These are phyloP conservation scores for Rutidosis leptorrhynchoides DNA, from an alignment of 129 eudicot genomes.

Conservation along the genomic window DNA sequence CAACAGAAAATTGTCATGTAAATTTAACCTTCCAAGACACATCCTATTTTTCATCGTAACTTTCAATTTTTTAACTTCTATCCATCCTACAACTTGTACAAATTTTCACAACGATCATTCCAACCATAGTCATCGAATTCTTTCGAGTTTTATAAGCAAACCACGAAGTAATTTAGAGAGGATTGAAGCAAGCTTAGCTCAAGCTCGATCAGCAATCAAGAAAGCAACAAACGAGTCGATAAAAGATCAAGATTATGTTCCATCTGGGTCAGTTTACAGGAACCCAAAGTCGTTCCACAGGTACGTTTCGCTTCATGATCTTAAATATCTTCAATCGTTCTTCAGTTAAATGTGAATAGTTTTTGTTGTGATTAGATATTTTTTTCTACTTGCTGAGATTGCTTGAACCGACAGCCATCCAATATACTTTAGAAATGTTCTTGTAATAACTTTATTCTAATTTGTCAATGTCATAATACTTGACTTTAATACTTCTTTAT, in stretches of 20 bases:
- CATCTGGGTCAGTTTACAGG: conserved; percentile 73
- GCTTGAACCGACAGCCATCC: conserved; percentile 15
- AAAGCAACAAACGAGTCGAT: conserved; percentile 15
- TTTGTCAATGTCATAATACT: background rate
- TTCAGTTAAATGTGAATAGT: background rate
- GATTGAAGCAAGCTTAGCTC: conserved; percentile 33
- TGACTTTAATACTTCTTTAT: background rate
- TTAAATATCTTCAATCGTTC: background rate
- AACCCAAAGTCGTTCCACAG: conserved; percentile 64
- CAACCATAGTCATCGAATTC: background rate
- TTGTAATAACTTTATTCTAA: background rate
- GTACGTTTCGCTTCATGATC: conserved; percentile 25
- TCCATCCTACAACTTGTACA: conserved; percentile 3
- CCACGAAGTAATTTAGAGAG: conserved; percentile 15
- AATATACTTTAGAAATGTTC: conserved; percentile 14
- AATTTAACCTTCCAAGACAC: background rate
- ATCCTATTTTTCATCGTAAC: background rate
- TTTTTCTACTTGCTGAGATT: background rate
- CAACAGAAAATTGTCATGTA: background rate
- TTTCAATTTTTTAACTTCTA: background rate
- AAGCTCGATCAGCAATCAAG: conserved; percentile 46
- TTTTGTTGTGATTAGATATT: background rate
- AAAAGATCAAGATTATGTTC: conserved; percentile 54
- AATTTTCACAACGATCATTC: background rate
- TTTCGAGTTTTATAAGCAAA: background rate